These are phyloP conservation scores for Dacryopinax spathularia DNA, from an alignment of 768 basidiomycete species.

Conservation along the genomic window DNA sequence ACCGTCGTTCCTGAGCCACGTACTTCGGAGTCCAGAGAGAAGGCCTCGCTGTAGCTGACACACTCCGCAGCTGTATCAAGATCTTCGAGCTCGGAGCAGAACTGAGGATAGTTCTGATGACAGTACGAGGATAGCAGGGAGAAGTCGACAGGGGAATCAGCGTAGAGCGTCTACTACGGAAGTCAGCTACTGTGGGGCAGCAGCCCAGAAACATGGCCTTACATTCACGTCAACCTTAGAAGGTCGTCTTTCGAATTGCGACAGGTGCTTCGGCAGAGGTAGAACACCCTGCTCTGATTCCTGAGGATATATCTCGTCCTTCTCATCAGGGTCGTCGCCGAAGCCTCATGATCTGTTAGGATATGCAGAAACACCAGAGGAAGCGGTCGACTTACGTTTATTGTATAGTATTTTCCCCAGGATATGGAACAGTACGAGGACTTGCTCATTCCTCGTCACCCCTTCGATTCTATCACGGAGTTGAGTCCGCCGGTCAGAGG, in stretches of 20 bases:
- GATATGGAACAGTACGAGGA: slow-evolving; percentile 76
- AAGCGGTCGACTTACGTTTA: slow-evolving; percentile 48
- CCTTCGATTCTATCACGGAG: slow-evolving; percentile 41
- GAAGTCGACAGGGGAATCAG: slow-evolving; percentile 81
- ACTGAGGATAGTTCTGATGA: slow-evolving; percentile 87
- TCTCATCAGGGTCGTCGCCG: slow-evolving; percentile 55
- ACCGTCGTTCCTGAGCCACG: slow-evolving; percentile 15
- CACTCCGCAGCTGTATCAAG: slow-evolving; percentile 55
- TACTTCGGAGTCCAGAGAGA: slow-evolving; percentile 21
- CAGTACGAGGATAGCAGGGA: slow-evolving; percentile 78
- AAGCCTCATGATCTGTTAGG: slow-evolving; percentile 38
- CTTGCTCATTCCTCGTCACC: slow-evolving; percentile 71
- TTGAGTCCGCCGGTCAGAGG: background rate
- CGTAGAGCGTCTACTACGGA: slow-evolving; percentile 50
- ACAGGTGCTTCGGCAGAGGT: slow-evolving; percentile 44
- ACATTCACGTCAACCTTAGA: slow-evolving; percentile 73
- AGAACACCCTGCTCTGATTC: slow-evolving; percentile 36
- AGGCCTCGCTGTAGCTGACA: slow-evolving; percentile 62
- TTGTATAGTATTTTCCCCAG: slow-evolving; percentile 90
- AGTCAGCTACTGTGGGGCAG: background rate
- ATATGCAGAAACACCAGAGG: slow-evolving; percentile 5
- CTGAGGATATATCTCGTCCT: slow-evolving; percentile 41
- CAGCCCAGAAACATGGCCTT: background rate
- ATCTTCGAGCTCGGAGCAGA: slow-evolving; percentile 64
- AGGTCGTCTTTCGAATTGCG: slow-evolving; percentile 43